These are phyloP conservation scores for Aegilops bicornis DNA, from an alignment of 176 grass and related monocot species.

Conservation along the genomic window DNA sequence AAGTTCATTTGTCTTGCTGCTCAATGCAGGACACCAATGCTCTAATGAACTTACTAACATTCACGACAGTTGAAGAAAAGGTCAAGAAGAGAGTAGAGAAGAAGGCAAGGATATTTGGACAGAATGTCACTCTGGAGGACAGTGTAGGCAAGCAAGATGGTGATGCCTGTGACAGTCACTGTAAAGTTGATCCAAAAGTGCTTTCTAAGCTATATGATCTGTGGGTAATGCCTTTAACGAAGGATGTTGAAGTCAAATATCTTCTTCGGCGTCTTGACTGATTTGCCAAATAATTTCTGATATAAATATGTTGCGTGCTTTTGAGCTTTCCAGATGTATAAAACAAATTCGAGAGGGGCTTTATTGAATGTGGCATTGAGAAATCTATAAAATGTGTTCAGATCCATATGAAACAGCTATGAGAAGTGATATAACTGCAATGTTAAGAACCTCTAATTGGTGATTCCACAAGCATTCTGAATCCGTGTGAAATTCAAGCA, in stretches of 20 bases:
- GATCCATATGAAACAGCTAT: background rate
- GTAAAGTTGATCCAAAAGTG: constrained; percentile 69
- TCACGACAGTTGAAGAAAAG: constrained; percentile 78
- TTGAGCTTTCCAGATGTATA: background rate
- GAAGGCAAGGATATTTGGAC: constrained; percentile 77
- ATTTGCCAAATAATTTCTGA: constrained; percentile 5
- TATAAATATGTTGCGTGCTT: background rate
- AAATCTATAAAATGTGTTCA: background rate
- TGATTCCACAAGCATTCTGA: background rate
- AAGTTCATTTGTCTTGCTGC: constrained; percentile 4
- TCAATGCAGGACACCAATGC: constrained; percentile 61
- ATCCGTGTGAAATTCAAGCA: background rate
- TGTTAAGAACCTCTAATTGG: background rate
- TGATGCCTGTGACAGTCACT: constrained; percentile 26
- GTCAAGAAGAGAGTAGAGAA: constrained; percentile 92
- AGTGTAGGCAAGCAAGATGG: constrained; percentile 18
- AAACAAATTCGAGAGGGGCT: background rate
- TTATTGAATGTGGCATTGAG: background rate
- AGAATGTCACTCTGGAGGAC: constrained; percentile 66
- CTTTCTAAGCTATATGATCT: constrained; percentile 72
- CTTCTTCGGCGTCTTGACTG: constrained; percentile 79
- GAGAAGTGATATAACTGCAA: background rate
- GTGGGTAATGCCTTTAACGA: constrained; percentile 94
- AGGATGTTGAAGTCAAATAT: constrained; percentile 78
- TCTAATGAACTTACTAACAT: constrained; percentile 85